phyloP scores from a whole-genome alignment of 257 asterid species.

The Osmanthus fragrans region DNA sequence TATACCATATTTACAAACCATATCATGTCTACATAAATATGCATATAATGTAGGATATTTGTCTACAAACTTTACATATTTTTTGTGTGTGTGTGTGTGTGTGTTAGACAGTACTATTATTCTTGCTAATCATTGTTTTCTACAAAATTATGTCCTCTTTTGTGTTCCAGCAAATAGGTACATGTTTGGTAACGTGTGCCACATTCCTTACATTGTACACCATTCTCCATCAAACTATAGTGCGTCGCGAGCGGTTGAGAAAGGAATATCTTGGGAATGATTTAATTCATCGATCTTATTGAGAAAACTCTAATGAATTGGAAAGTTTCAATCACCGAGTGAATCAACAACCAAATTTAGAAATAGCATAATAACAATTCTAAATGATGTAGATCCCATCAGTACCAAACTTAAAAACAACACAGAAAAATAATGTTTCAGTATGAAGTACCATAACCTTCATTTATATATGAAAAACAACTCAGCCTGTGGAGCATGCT shows the following conservation, averaged over 20 bases:
- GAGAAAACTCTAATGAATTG: no score
- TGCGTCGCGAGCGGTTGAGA: not conserved
- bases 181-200: not conserved
- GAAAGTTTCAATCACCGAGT: no score
- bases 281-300: no score
- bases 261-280: no score
- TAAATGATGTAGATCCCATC: not conserved
- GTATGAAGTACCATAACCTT: not conserved
- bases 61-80: no score
- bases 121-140: no score
- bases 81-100: no score
- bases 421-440: not conserved
- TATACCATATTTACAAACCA: not conserved
- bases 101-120: no score
- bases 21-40: not conserved
- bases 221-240: not conserved
- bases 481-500: slow-evolving; percentile 6
- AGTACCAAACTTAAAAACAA: not conserved
- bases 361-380: not conserved
- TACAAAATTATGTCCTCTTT: not conserved
- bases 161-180: not conserved
- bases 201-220: not conserved
- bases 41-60: no score
- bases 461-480: not conserved
- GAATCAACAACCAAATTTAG: no score